Evolutionary conservation across 2,329 filamentous ascomycete genomes (phyloP).

Genomic region (Fusarium tuaranense): DNA sequence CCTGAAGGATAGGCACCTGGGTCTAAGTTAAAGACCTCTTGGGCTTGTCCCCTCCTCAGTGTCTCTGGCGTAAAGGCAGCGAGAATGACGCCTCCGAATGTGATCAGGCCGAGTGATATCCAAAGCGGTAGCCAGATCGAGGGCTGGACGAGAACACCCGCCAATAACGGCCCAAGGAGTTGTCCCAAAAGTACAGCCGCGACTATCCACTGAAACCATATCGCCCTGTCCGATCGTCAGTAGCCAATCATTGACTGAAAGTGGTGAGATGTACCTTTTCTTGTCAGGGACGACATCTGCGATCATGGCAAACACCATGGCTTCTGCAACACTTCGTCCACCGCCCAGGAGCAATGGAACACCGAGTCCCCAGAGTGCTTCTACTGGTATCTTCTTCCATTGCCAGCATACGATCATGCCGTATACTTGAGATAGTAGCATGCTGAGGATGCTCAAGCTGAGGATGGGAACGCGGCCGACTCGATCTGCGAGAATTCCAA

Average conservation of each 20-base stretch:
- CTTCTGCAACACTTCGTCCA: slow-evolving; percentile 41
- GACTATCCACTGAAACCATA: slow-evolving; percentile 42
- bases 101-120: slow-evolving; percentile 34
- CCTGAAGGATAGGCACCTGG: neutral
- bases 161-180: slow-evolving; percentile 35
- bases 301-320: slow-evolving; percentile 45
- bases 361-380: slow-evolving; percentile 42
- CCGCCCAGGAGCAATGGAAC: slow-evolving; percentile 40
- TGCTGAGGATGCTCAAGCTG: slow-evolving; percentile 36
- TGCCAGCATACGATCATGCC: slow-evolving; percentile 35
- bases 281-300: slow-evolving; percentile 31
- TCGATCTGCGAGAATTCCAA: slow-evolving; percentile 40
- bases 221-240: slow-evolving; percentile 25
- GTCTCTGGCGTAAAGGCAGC: slow-evolving; percentile 39
- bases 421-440: slow-evolving; percentile 40
- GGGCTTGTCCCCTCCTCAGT: slow-evolving; percentile 4
- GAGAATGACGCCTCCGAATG: slow-evolving; percentile 28
- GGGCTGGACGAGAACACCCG: slow-evolving; percentile 24
- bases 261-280: slow-evolving; percentile 24
- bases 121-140: slow-evolving; percentile 39
- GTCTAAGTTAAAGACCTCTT: neutral
- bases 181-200: slow-evolving; percentile 38
- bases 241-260: neutral
- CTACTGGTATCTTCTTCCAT: slow-evolving; percentile 33
- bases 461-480: slow-evolving; percentile 43